Percentiles rank a stretch among this genome's conserved stretches.
These are phyloP conservation scores for Citrullus colocynthis DNA, from an alignment of 306 rosid species.

Conservation along the genomic window DNA sequence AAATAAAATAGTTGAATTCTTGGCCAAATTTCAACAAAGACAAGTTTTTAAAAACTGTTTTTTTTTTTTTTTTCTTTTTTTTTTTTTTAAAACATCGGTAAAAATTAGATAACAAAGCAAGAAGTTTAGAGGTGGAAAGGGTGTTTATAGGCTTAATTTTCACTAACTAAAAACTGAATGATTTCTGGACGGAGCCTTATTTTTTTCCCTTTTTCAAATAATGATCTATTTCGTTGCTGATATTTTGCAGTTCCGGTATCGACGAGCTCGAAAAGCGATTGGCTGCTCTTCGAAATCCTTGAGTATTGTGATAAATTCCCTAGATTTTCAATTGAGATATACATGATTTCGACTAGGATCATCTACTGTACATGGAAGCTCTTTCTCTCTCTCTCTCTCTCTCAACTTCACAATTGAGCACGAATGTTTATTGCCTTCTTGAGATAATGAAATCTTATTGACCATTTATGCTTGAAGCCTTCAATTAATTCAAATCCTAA, in stretches of 20 bases:
- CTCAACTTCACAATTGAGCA: background rate
- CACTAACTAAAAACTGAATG: too few species aligned
- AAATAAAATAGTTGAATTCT: too few species aligned
- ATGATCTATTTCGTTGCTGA: background rate
- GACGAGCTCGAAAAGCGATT: constrained; percentile 85
- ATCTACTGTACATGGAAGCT: constrained; percentile 3
- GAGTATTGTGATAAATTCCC: constrained; percentile 10
- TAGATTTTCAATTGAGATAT: background rate
- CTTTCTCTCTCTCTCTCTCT: constrained; percentile 6
- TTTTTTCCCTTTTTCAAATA: background rate
- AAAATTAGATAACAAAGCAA: too few species aligned
- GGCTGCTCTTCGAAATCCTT: constrained; percentile 79
- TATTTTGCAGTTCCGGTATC: constrained; percentile 48
- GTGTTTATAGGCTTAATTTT: too few species aligned
- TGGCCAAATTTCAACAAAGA: too few species aligned
- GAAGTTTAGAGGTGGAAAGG: too few species aligned
- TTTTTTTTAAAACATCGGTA: too few species aligned
- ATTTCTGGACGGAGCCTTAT: too few species aligned
- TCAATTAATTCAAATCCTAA: background rate
- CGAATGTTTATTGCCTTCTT: background rate
- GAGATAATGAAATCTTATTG: background rate
- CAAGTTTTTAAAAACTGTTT: too few species aligned
- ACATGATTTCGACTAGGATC: background rate
- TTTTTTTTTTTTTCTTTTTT: background rate
- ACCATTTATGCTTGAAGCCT: constrained; percentile 1